Base-by-base conservation (phyloP, 257 asterid species). In the Plantago ovata region DNA sequence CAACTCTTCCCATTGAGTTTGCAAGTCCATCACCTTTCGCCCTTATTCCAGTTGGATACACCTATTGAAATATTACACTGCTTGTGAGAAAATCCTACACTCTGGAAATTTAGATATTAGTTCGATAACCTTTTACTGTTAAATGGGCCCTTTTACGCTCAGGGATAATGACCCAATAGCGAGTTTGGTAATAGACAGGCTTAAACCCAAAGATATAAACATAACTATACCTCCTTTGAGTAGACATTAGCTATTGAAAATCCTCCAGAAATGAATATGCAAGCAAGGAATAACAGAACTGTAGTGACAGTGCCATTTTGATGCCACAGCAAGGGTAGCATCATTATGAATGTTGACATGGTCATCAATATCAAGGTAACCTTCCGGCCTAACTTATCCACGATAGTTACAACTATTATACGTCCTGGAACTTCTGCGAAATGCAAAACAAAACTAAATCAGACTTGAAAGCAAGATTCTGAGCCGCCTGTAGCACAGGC, bases 11-110 rank as follows among this genome's bases (percentile, higher is more conserved):
- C 47, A 67, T 49, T 12, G 67, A 42, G 1, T 36, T 58, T 52
- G 73, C 69, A 44, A 72, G 66, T 45, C 77, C 77, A 10, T 36
- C 49, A 0, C 73, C 77, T 13, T 49, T 67, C 9, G 70, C 61
- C 53, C 77, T 44, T 22, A 59, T 48, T 13, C 60, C 60, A 41
- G 77, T 62, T 21, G 77, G 78, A 62, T 72, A 72, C 23, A 72
- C 68, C 78, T 72, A 38, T 16, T 3, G n/a, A n/a, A n/a, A n/a
- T n/a, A n/a, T n/a, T n/a, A n/a, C n/a, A n/a, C n/a, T n/a, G n/a
- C n/a, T n/a, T n/a, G n/a, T n/a, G n/a, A n/a, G n/a, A n/a, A n/a
- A n/a, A n/a, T n/a, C n/a, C n/a, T n/a, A n/a, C n/a, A n/a, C n/a
- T n/a, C n/a, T n/a, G n/a, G n/a, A n/a, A n/a, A n/a, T n/a, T n/a